Evolutionary conservation across 148 eudicot genomes (phyloP).

Genomic region (Linanthus parryae): DNA sequence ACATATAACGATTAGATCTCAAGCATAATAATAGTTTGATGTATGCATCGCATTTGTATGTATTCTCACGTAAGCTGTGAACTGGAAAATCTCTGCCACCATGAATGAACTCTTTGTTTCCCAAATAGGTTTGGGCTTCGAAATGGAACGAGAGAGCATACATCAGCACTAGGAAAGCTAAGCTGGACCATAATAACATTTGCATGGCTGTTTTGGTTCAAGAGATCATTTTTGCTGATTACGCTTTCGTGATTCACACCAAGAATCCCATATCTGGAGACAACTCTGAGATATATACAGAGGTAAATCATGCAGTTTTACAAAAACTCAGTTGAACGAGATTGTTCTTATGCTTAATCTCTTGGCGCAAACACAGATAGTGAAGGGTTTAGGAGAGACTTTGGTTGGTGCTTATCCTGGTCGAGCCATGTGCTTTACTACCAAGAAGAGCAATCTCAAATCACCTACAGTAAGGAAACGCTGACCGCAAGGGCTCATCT

Average conservation of each 20-base stretch:
- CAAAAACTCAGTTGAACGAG: neutral
- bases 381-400: slow-evolving; percentile 8
- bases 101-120: neutral
- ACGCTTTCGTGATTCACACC: slow-evolving; percentile 9
- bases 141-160: slow-evolving; percentile 8
- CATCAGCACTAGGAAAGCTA: slow-evolving; percentile 6
- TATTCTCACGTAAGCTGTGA: neutral
- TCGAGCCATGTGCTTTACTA: slow-evolving; percentile 6
- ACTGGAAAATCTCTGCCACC: neutral
- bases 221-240: slow-evolving; percentile 5
- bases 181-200: neutral
- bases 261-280: slow-evolving; percentile 8
- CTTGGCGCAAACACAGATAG: slow-evolving; percentile 1
- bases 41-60: too few species aligned
- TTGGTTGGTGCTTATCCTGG: slow-evolving; percentile 9
- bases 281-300: slow-evolving; percentile 2
- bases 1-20: too few species aligned
- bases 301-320: neutral
- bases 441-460: slow-evolving; percentile 2
- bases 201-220: slow-evolving; percentile 9
- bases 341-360: neutral
- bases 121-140: slow-evolving; percentile 4
- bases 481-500: too few species aligned
- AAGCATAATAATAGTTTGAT: too few species aligned
- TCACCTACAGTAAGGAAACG: slow-evolving; percentile 3